Evolutionary conservation across 495 filamentous ascomycete species (phyloP), one percentile per base, ranked within the genome.

Genomic region (Staphylotrichum tortipilum): DNA sequence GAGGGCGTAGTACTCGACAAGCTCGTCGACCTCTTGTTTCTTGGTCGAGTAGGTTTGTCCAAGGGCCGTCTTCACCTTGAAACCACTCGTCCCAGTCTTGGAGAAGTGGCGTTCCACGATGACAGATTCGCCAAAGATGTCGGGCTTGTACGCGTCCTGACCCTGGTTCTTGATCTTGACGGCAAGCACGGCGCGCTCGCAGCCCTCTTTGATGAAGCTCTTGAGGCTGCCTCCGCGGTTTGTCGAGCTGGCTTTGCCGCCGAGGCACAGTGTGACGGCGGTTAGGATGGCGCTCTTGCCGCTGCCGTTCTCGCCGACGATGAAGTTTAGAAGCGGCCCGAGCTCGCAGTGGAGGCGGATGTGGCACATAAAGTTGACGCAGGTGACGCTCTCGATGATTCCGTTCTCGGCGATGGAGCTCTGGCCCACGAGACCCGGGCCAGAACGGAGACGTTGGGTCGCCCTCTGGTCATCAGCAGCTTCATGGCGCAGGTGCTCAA

Each of bases 251-350:
- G 91, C 88, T 64, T 95, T 96, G 3, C 88, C 92, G 30, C 92
- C 94, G 7, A 99, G 75, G 58, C 94, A 97, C 26, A 99, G 73
- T 0, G 89, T 96, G 47, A 99, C 80, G 7, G 88, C 92, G 2
- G 92, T 96, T n/a, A 99, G 69, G 18, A 97, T 82, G 19, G 92
- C 92, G 63, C 91, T 96, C 70, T 99, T 99, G n/a, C 92, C 92
- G 59, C 92, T 97, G 34, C 92, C 92, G 65, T 99, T 99, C 60
- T 94, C 88, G 3, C 92, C 92, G 47, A 95, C 88, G 43, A 99
- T 89, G 67, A 97, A 99, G 64, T 97, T 99, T 56, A 97, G 92
- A 5, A 95, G 75, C 0, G 92, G 91, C 0, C 92, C 91, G 15
- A 99, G 73, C 33, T 84, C 78, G 40, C 94, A 83, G 45, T 82